Evolutionary conservation across 345 rosid species (phyloP), one percentile per base, ranked within the genome.

Genomic region (Ailanthus altissimus): DNA sequence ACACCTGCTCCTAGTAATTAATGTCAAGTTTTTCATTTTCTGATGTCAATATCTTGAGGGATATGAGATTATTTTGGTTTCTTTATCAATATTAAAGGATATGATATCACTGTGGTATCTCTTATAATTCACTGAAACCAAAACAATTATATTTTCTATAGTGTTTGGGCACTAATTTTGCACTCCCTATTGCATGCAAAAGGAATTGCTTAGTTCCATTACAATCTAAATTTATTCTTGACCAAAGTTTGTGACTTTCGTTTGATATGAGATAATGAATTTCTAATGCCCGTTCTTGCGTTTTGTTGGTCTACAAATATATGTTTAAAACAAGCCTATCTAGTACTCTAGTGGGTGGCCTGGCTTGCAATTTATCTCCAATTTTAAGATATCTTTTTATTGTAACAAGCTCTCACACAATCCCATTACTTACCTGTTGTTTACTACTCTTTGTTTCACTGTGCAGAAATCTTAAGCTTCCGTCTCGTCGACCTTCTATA

Each of bases 381-480:
- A 15, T 58, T 57, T 57, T 12, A 1, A 47, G 16, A 32, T 0
- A 11, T 15, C 36, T 71, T 38, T 38, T 20, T 53, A 15, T 20
- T 32, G 5, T 68, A 51, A 49, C n/a, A 11, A 74, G 57, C 28
- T 18, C 47, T 57, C 66, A 54, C 36, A 21, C 5, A 23, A 78
- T 36, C 8, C 59, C 28, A 45, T 51, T 77, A 56, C 56, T 74
- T 65, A 25, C 45, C 49, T 10, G 12, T 59, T 28, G n/a, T 40
- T 43, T 20, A 20, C 13, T 0, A 11, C 16, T 15, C 51, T 72
- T 26, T 59, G 20, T 72, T 74, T 75, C 74, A 61, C 23, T 16
- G 18, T 77, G 77, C 81, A 95, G 98, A 82, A 89, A 83, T 78
- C 92, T 95, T 56, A 95, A 90, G 84, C 93, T 95, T 81, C 98